Conservation (phyloP, 31 red algal genomes). For the Odonthalia washingtoniensis region DNA sequence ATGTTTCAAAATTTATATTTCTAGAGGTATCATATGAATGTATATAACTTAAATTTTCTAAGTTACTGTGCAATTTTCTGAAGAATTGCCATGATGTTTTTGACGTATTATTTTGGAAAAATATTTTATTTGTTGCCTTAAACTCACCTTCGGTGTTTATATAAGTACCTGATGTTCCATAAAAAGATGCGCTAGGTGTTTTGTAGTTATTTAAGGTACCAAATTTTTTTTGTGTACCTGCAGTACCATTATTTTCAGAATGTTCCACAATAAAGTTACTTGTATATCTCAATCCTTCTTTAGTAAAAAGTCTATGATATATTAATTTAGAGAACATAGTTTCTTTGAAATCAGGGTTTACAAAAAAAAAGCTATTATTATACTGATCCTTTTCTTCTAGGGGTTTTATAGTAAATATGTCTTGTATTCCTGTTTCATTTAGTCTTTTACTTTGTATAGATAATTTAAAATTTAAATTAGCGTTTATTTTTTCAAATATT, state of each 20-base stretch:
- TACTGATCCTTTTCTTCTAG: not conserved
- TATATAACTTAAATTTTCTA: conserved; percentile 17
- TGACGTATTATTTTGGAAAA: not conserved
- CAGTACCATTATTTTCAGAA: not conserved
- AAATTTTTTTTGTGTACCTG: not conserved
- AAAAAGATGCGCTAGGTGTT: not conserved
- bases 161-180: conserved; percentile 19
- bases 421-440: not conserved
- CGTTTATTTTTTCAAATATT: conserved; percentile 13
- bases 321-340: conserved; percentile 5
- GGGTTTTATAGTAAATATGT: not conserved
- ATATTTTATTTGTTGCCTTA: conserved; percentile 15
- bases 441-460: not conserved
- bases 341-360: not conserved
- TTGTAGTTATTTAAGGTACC: not conserved
- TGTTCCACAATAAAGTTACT: not conserved
- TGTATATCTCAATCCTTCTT: not conserved
- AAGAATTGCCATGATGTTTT: conserved; percentile 16
- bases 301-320: not conserved
- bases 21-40: not conserved
- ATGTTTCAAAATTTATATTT: not conserved
- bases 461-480: not conserved
- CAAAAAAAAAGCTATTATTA: not conserved
- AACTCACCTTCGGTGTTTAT: conserved; percentile 16
- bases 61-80: conserved; percentile 7